Base-by-base conservation (phyloP, 164 flowering plant species). In the Vitis amurensis region DNA sequence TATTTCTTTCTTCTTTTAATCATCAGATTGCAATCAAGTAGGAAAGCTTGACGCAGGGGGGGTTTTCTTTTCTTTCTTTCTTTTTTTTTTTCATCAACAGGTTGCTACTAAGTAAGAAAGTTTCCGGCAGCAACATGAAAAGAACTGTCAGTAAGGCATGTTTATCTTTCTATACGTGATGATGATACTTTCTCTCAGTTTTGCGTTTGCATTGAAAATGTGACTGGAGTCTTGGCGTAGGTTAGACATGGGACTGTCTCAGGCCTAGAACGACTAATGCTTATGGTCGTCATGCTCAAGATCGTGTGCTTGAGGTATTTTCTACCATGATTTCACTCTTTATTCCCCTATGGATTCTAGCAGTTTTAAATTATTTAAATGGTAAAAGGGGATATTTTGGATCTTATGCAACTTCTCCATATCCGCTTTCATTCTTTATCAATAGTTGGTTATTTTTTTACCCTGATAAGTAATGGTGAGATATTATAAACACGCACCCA, bases 261-360 rank as follows among this genome's bases (percentile, higher is more conserved):
- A 71, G 61, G 69, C 72, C 48, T 56, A 67, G 57, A 60, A 69
- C 62, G 56, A 12, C 73, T 47, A 73, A 61, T 61, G 88, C 59
- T 72, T 82, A 79, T 71, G 79, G 78, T 49, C 76, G 55, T 8
- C 70, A 75, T 52, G 73, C 84, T 58, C 83, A 76, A 77, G 81
- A 80, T 68, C 76, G 67, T 61, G 78, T 86, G 64, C 77, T 84
- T 57, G 85, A 89, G 91, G 91, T 87, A 71, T 12, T 48, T 58
- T 11, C 23, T 48, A 74, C 27, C 51, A 67, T 12, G 23, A 5
- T 23, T 14, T 73, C 8, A 14, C 37, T 12, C 5, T 73, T 17
- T 10, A 15, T 67, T n/a, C 19, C 11, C 27, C 50, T 27, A 6
- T 23, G 13, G 11, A 23, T 23, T 23, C 27, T 23, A 23, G 27